A percentile compares a stretch with the other conserved stretches of the same genome.
Conservation (phyloP, 768 basidiomycete genomes). For the Boletales sp. region DNA sequence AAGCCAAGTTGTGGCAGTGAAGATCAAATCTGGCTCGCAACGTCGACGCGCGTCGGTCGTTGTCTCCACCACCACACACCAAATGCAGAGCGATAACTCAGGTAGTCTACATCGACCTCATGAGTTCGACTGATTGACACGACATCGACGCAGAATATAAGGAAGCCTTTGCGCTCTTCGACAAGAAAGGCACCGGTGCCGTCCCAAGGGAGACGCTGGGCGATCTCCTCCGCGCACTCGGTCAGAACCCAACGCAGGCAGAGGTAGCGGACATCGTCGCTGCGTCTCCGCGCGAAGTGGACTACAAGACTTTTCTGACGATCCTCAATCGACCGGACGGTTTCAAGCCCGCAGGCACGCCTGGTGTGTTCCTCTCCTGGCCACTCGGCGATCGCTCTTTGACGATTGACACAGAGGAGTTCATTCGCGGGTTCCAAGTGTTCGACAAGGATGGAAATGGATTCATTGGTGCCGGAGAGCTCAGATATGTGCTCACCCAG, state of each 20-base stretch:
- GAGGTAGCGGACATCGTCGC: conserved; percentile 78
- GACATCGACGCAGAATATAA: conserved; percentile 70
- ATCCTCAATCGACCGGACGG: conserved; percentile 56
- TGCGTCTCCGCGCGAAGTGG: conserved; percentile 77
- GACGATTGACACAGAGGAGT: too few species aligned
- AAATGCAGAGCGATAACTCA: conserved; percentile 50
- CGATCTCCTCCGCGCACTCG: conserved; percentile 88
- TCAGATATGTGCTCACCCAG: conserved; percentile 87
- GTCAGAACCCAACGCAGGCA: conserved; percentile 99
- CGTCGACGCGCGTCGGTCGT: too few species aligned
- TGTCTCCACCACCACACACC: too few species aligned
- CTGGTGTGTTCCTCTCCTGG: conserved; percentile 46
- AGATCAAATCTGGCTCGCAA: too few species aligned
- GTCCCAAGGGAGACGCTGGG: conserved; percentile 88
- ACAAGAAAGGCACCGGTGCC: conserved; percentile 91
- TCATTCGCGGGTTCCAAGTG: conserved; percentile 44
- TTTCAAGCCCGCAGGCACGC: conserved; percentile 33
- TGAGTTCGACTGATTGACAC: conserved; percentile 3
- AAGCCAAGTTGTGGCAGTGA: neutral
- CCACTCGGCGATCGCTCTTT: neutral
- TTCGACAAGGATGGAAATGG: conserved; percentile 84
- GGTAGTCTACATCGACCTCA: conserved; percentile 21
- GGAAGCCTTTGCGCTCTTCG: conserved; percentile 96
- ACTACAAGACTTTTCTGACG: conserved; percentile 86
- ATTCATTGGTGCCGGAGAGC: conserved; percentile 55